Evolutionary conservation across 2,329 filamentous ascomycete species (phyloP), one percentile per base, ranked within the genome.

Genomic region (Penicillium sumatraense): DNA sequence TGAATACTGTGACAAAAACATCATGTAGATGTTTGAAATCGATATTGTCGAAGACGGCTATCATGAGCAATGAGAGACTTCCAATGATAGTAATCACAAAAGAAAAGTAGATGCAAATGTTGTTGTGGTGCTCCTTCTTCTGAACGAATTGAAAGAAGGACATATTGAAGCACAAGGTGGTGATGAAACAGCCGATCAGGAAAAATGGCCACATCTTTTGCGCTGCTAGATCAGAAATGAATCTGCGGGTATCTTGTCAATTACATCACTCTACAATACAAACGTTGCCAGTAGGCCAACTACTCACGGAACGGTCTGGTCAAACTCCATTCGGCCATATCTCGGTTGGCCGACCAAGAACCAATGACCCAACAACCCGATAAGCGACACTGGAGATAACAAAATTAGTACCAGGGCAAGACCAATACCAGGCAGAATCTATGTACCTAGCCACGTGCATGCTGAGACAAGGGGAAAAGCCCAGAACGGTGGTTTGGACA

Each of bases 191-290:
- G 29, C 59, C 59, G 40, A 41, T 51, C 50, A 62, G 54, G 33
- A 62, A 62, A 7, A 62, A 20, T 2, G 59, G 59, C 46, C 60
- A 60, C 8, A 60, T 16, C 44, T 62, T 56, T 45, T 52, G 52
- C 2, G 59, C 58, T 48, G 54, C 59, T 24, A 62, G 56, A 46
- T 62, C 59, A 13, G 59, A 62, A 46, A 62, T 62, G 51, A 58
- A 62, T 21, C 59, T 62, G 8, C 16, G 14, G 40, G 26, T 29
- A 35, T 13, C 27, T 41, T 14, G 40, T 26, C 21, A 26, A 24
- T 10, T 40, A 29, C 4, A 3, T 24, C 2, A 16, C 36, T 33
- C 38, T 54, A 13, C 31, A 11, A 8, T 33, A 40, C 9, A 26
- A 5, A 8, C 3, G 3, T 13, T 11, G 9, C 42, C 24, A 27